Evolutionary conservation across 2,329 filamentous ascomycete genomes (phyloP), one percentile per base, ranked within the genome.

Genomic region (Mycosphaerella sp.): DNA sequence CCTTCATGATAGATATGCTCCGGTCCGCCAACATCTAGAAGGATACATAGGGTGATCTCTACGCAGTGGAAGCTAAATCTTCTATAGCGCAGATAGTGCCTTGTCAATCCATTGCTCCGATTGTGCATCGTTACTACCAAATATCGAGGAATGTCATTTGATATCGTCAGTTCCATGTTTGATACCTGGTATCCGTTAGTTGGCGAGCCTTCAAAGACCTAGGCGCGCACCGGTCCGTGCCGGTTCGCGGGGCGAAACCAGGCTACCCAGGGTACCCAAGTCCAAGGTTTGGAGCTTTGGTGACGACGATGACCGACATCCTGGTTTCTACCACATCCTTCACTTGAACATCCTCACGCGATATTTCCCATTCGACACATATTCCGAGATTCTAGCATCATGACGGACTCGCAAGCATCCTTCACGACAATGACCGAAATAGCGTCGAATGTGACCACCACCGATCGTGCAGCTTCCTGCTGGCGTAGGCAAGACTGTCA

Each of bases 401-500:
- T 31, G 14, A 42, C 36, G n/a, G 6, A 26, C 2, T 26, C 38
- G 8, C 14, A 1, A 50, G 40, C 48, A 21, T 11, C 34, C 26
- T n/a, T 29, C 17, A 10, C 49, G 21, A 52, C 41, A 26, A 41
- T 38, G 26, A 11, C 1, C 9, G 21, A 17, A 2, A 21, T 44
- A 29, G 39, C 4, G 11, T 44, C 41, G 23, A 49, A 49, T 29
- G 32, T 31, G 17, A 51, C 48, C 2, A n/a, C 23, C 31, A 36
- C 41, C 43, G n/a, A 61, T 36, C 60, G 60, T 12, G 49, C 61
- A 5, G 50, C 45, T 9, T 55, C 55, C 10, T 70, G 68, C 58
- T 70, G 67, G 68, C 53, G 56, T n/a, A 55, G 61, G 9, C 64
- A 68, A 51, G 62, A 68, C 48, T 70, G 68, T 58, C 32, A 54